Conservation (phyloP, 2,329 filamentous ascomycete species). For the Aspergillus carbonarius region DNA sequence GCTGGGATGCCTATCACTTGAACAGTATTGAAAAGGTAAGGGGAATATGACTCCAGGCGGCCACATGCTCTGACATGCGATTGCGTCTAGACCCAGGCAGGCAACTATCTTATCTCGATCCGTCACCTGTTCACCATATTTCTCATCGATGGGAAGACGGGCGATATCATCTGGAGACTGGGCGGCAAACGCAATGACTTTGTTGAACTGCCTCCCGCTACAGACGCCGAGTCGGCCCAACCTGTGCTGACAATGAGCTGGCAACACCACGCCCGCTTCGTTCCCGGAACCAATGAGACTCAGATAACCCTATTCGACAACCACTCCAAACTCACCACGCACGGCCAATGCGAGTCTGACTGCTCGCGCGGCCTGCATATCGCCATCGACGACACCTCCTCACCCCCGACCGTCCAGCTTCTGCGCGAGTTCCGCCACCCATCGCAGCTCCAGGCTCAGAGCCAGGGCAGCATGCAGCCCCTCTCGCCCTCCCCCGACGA, state of each 20-base stretch:
- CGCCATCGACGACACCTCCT: slow-evolving; percentile 3
- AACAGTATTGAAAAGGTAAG: slow-evolving; percentile 13
- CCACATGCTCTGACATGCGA: neutral
- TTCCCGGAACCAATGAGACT: slow-evolving; percentile 4
- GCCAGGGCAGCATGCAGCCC: slow-evolving; percentile 9
- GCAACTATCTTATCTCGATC: slow-evolving; percentile 11
- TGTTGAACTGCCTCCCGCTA: neutral
- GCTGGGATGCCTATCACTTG: slow-evolving; percentile 12
- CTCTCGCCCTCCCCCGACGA: neutral
- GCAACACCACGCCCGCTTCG: slow-evolving; percentile 9
- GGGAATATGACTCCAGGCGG: too few species aligned
- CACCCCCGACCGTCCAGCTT: slow-evolving; percentile 6
- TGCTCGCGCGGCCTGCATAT: slow-evolving; percentile 12
- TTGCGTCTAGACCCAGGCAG: slow-evolving; percentile 6
- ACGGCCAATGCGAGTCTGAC: slow-evolving; percentile 8
- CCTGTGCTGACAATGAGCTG: slow-evolving; percentile 8
- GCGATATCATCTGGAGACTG: slow-evolving; percentile 7
- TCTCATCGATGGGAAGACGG: slow-evolving; percentile 5
- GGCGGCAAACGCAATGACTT: slow-evolving; percentile 9
- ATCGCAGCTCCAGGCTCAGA: slow-evolving; percentile 5
- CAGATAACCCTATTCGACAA: slow-evolving; percentile 12
- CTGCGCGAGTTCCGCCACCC: slow-evolving; percentile 6
- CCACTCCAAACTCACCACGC: slow-evolving; percentile 6
- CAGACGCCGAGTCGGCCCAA: neutral
- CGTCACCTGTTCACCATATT: slow-evolving; percentile 8